These are phyloP conservation scores for Afroboletus lepidellus DNA, from an alignment of 1,284 basidiomycete species.

Conservation along the genomic window DNA sequence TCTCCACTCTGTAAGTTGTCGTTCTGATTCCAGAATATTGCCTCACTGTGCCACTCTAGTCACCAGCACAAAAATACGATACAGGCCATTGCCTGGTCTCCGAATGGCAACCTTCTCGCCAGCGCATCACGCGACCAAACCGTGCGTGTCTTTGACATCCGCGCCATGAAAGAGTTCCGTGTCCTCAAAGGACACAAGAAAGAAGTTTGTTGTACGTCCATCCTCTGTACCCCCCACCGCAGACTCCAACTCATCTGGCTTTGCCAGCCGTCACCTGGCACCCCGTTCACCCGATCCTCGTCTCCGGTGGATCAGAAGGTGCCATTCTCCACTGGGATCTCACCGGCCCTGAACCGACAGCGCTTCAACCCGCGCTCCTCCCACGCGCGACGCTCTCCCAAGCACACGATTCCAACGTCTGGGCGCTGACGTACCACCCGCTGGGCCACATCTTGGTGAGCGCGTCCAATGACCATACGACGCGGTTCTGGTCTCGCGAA, in stretches of 20 bases:
- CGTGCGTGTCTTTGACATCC: conserved; percentile 96
- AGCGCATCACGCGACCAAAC: conserved; percentile 94
- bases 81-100: conserved; percentile 90
- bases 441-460: conserved; percentile 92
- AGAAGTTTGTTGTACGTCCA: conserved; percentile 91
- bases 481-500: conserved; percentile 94
- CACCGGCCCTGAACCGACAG: conserved; percentile 47
- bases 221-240: background rate
- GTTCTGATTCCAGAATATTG: background rate
- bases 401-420: conserved; percentile 97
- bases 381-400: conserved; percentile 84
- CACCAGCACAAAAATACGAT: conserved; percentile 98
- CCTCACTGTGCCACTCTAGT: conserved; percentile 39
- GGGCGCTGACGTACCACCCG: conserved; percentile 94
- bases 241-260: background rate
- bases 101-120: conserved; percentile 90
- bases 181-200: conserved; percentile 94
- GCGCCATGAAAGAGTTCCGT: conserved; percentile 94
- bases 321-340: conserved; percentile 93
- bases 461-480: conserved; percentile 96
- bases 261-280: conserved; percentile 87
- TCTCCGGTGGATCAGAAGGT: conserved; percentile 93
- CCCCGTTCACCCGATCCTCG: conserved; percentile 88
- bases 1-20: conserved; percentile 76
- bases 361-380: conserved; percentile 37